These are phyloP conservation scores for Penicillium crystallinum DNA, from an alignment of 495 filamentous ascomycete genomes.

Conservation along the genomic window DNA sequence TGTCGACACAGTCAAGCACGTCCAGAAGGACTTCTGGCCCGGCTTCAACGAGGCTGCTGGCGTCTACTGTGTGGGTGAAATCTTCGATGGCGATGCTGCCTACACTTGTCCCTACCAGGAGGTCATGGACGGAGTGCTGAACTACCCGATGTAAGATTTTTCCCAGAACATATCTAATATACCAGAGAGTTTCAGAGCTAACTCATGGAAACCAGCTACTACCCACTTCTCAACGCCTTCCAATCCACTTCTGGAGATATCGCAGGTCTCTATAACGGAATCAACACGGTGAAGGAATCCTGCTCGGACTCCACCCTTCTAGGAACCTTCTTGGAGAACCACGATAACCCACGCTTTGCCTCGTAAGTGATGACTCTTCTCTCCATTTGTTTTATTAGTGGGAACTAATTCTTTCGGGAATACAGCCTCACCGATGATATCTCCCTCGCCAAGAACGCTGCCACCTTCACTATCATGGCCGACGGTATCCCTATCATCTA, in stretches of 20 bases:
- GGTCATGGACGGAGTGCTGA: constrained; percentile 56
- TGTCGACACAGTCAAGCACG: constrained; percentile 69
- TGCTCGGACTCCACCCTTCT: constrained; percentile 61
- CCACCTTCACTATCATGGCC: constrained; percentile 65
- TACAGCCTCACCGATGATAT: constrained; percentile 43
- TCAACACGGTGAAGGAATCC: constrained; percentile 47
- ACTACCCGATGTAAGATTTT: constrained; percentile 49
- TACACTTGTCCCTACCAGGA: constrained; percentile 64
- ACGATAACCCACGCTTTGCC: constrained; percentile 67
- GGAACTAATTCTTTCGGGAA: background rate
- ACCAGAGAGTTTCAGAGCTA: background rate
- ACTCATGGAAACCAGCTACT: constrained; percentile 33
- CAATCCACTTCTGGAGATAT: constrained; percentile 54
- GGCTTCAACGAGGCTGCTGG: constrained; percentile 59
- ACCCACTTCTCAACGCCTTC: constrained; percentile 58
- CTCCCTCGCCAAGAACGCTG: constrained; percentile 60
- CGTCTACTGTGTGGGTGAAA: constrained; percentile 67
- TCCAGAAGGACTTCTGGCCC: constrained; percentile 65
- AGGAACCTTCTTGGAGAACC: constrained; percentile 75
- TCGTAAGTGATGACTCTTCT: constrained; percentile 27
- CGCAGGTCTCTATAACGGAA: constrained; percentile 52
- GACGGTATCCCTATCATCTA: constrained; percentile 67
- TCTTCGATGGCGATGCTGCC: constrained; percentile 54
- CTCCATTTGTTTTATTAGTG: background rate
- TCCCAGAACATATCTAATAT: background rate